These are phyloP conservation scores for Aspergillus sp. DNA, from an alignment of 2,329 filamentous ascomycete genomes.

Conservation along the genomic window DNA sequence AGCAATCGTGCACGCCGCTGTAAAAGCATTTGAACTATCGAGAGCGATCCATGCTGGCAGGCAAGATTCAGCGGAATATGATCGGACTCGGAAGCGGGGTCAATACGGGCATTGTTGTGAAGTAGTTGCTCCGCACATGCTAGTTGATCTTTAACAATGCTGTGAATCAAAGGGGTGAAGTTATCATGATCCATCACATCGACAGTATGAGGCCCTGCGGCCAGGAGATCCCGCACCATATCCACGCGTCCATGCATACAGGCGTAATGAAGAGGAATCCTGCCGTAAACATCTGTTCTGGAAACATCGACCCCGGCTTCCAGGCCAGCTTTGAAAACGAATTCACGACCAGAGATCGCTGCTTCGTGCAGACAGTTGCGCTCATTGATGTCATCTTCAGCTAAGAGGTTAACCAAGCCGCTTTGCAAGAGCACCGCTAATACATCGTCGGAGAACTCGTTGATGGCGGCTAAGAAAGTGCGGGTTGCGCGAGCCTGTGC, in stretches of 20 bases:
- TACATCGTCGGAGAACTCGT: conserved; percentile 77
- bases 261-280: conserved; percentile 91
- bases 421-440: conserved; percentile 77
- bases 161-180: conserved; percentile 93
- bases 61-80: conserved; percentile 94
- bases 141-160: conserved; percentile 84
- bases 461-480: conserved; percentile 86
- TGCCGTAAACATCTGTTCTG: conserved; percentile 87
- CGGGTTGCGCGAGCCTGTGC: conserved; percentile 77
- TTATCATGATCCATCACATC: conserved; percentile 94
- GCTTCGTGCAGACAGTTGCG: conserved; percentile 95
- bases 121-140: conserved; percentile 79
- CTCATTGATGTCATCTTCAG: conserved; percentile 96
- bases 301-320: conserved; percentile 73
- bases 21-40: conserved; percentile 82
- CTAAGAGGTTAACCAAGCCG: conserved; percentile 81
- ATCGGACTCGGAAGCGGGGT: conserved; percentile 81
- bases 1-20: conserved; percentile 78
- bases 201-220: conserved; percentile 71
- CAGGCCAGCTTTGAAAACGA: conserved; percentile 77
- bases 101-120: conserved; percentile 75
- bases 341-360: conserved; percentile 85
- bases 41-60: conserved; percentile 85
- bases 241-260: conserved; percentile 89
- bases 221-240: conserved; percentile 74